Evolutionary conservation across 495 filamentous ascomycete species (phyloP), one percentile per base, ranked within the genome.

Genomic region (Neurospora sp.): DNA sequence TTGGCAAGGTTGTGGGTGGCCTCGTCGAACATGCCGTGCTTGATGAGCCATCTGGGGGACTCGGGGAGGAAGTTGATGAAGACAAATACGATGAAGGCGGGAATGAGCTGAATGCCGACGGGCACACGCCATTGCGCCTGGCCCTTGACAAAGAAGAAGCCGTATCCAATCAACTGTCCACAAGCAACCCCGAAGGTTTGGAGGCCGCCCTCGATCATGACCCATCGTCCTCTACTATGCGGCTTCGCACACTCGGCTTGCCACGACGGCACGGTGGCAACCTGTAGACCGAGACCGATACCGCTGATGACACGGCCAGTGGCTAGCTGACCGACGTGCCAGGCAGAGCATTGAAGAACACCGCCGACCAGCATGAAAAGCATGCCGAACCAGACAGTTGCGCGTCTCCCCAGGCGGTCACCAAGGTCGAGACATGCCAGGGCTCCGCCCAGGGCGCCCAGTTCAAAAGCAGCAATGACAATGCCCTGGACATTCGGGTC

Each of bases 31-130:
- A 74, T 78, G 10, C 78, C 83, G 69, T 83, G 79, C 38, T 79
- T 77, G 74, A 84, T 77, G 2, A 94, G 83, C 92, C 92, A 95
- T 61, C 92, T 86, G 1, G 92, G 92, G 31, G 88, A 91, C 76
- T 88, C 86, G 8, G 92, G 92, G 74, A 92, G 86, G 78, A 91
- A 91, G 82, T 90, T 90, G 59, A 94, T 82, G 22, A 91, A 90
- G 68, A 84, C 48, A 68, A 92, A 84, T 11, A 94, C 86, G 48
- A 92, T 84, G 35, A 89, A 77, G 8, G 88, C 91, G 5, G 92
- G 91, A 7, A 93, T 77, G 74, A 91, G 90, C 80, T 95, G 92
- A 20, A 93, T 78, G 38, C 83, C 90, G 90, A 91, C 92, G 40
- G 91, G 90, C 71, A 94, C 89, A n/a, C 91, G 88, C 80, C 80